Conservation (phyloP, 495 filamentous ascomycete species). For the Penicillium turbatum region DNA sequence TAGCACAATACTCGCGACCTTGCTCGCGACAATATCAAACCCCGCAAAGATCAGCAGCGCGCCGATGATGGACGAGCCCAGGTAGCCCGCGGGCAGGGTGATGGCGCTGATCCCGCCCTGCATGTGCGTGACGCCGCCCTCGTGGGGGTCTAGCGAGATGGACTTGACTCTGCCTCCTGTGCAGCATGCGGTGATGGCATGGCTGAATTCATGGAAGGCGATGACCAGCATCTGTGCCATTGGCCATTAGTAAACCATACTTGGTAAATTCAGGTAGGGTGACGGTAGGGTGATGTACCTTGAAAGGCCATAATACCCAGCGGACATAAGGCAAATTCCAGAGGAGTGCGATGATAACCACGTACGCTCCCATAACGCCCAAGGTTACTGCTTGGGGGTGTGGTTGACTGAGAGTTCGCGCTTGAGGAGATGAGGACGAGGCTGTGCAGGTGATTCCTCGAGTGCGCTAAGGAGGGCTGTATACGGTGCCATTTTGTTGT, state of each 20-base stretch:
- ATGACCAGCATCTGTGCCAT: constrained; percentile 71
- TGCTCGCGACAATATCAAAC: constrained; percentile 75
- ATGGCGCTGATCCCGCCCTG: constrained; percentile 68
- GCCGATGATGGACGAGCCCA: constrained; percentile 71
- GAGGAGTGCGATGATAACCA: constrained; percentile 67
- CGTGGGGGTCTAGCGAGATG: constrained; percentile 67
- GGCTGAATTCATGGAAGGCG: constrained; percentile 78
- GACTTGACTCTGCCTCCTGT: constrained; percentile 70
- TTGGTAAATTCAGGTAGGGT: too few species aligned
- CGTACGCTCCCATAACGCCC: constrained; percentile 65
- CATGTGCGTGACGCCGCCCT: constrained; percentile 75
- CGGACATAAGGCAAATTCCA: constrained; percentile 77
- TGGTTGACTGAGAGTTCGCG: constrained; percentile 63
- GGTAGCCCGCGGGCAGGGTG: constrained; percentile 72
- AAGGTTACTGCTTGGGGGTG: constrained; percentile 70
- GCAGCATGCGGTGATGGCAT: constrained; percentile 66
- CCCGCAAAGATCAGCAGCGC: constrained; percentile 75
- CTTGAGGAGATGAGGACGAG: too few species aligned
- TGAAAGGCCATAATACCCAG: constrained; percentile 75
- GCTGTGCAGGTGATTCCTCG: too few species aligned
- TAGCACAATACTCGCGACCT: constrained; percentile 66
- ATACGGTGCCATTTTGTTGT: too few species aligned
- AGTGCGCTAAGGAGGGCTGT: too few species aligned
- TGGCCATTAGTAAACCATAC: too few species aligned
- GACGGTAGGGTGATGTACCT: constrained; percentile 52